Conservation (phyloP, 2,329 filamentous ascomycete genomes). For the Scleromitrula shiraiana region DNA sequence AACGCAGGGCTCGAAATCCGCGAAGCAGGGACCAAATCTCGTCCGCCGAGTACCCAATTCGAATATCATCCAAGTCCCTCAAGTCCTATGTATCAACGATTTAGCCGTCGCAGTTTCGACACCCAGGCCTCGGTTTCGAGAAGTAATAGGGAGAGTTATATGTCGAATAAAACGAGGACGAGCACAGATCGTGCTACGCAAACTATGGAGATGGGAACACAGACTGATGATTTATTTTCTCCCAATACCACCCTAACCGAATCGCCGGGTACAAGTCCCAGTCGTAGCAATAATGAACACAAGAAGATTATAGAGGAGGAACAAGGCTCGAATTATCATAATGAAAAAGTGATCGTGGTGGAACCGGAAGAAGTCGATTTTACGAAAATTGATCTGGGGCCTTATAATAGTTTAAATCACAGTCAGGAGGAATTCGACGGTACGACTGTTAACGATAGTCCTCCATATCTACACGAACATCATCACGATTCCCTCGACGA, state of each 20-base stretch:
- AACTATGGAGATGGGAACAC: slow-evolving; percentile 58
- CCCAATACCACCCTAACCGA: slow-evolving; percentile 36
- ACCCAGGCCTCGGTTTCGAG: slow-evolving; percentile 47
- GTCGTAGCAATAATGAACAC: slow-evolving; percentile 37
- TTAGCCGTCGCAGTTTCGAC: slow-evolving; percentile 58
- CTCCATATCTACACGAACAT: slow-evolving; percentile 27
- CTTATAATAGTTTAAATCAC: slow-evolving; percentile 27
- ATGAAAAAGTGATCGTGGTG: slow-evolving; percentile 34
- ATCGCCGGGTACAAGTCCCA: slow-evolving; percentile 41
- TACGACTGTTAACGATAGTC: slow-evolving; percentile 29
- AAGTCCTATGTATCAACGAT: slow-evolving; percentile 58
- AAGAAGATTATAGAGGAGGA: slow-evolving; percentile 25
- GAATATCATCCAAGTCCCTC: slow-evolving; percentile 70
- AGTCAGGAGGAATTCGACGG: slow-evolving; percentile 27
- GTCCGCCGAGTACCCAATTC: slow-evolving; percentile 72
- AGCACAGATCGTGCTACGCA: slow-evolving; percentile 57
- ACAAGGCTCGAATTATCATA: too few species aligned
- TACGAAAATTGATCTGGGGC: slow-evolving; percentile 48
- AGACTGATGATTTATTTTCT: slow-evolving; percentile 41
- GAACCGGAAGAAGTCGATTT: slow-evolving; percentile 49
- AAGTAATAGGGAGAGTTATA: slow-evolving; percentile 67
- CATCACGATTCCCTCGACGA: slow-evolving; percentile 37
- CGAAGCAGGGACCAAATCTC: slow-evolving; percentile 71
- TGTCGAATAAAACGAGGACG: slow-evolving; percentile 47
- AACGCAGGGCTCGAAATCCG: slow-evolving; percentile 82